These are phyloP conservation scores for Morella rubra DNA, from an alignment of 306 rosid genomes.

Conservation along the genomic window DNA sequence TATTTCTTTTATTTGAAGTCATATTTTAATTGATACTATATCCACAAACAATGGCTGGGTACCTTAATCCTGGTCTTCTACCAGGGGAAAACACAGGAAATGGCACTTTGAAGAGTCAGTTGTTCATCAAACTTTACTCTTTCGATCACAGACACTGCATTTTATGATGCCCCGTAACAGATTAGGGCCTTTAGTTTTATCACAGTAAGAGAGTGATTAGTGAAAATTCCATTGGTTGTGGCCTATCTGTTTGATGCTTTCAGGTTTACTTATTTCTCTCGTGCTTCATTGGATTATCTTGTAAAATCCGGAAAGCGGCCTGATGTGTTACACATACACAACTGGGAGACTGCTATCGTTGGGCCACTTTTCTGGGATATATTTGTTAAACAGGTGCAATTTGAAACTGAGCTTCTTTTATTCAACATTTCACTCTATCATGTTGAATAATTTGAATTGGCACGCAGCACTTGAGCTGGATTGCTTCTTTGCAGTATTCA, in stretches of 20 bases:
- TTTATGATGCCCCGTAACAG: slow-evolving; percentile 5
- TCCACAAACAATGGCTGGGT: not conserved
- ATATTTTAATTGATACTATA: not conserved
- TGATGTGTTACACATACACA: slow-evolving; percentile 81
- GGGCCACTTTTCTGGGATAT: slow-evolving; percentile 98
- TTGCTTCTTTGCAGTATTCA: not conserved
- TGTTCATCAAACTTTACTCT: not conserved
- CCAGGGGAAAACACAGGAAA: not conserved
- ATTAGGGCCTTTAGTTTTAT: slow-evolving; percentile 18
- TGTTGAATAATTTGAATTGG: not conserved
- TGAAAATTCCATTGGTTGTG: slow-evolving; percentile 14
- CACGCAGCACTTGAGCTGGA: not conserved
- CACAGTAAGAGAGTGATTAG: slow-evolving; percentile 19
- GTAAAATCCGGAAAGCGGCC: slow-evolving; percentile 86
- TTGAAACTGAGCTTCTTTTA: slow-evolving; percentile 4
- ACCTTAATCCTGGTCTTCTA: not conserved
- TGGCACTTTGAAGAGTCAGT: not conserved
- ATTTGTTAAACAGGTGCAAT: slow-evolving; percentile 67
- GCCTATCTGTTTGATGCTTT: slow-evolving; percentile 25
- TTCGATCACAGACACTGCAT: not conserved
- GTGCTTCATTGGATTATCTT: slow-evolving; percentile 86
- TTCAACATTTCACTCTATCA: no score
- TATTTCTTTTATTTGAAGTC: not conserved
- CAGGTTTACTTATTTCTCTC: slow-evolving; percentile 91
- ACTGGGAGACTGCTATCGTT: slow-evolving; percentile 90